Evolutionary conservation across 2,329 filamentous ascomycete genomes (phyloP).

Genomic region (Nakataea oryzae): DNA sequence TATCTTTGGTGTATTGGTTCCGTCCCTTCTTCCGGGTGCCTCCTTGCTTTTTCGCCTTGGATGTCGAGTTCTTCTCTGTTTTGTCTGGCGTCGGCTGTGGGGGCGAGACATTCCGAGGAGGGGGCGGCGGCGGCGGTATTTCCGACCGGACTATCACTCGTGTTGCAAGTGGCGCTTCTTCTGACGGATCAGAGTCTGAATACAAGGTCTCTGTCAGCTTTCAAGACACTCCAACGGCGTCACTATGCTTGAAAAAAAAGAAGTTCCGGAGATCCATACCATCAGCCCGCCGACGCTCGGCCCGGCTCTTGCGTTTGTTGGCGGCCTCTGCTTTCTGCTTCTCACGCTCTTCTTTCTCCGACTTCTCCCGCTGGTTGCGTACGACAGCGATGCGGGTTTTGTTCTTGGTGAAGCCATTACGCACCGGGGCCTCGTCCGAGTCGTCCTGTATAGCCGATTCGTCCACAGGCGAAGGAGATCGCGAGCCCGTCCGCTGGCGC

Average conservation of each 20-base stretch:
- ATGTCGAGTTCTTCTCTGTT: slow-evolving; percentile 28
- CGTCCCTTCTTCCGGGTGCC: slow-evolving; percentile 59
- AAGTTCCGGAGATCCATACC: slow-evolving; percentile 38
- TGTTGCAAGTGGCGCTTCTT: slow-evolving; percentile 49
- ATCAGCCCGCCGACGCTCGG: slow-evolving; percentile 71
- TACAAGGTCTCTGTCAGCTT: neutral
- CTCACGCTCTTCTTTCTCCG: slow-evolving; percentile 66
- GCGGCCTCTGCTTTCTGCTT: slow-evolving; percentile 62
- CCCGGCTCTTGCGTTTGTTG: slow-evolving; percentile 70
- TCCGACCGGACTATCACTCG: slow-evolving; percentile 20
- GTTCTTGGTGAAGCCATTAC: slow-evolving; percentile 43
- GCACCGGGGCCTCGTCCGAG: slow-evolving; percentile 54
- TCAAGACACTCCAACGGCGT: neutral
- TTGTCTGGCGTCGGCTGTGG: slow-evolving; percentile 33
- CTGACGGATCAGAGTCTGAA: slow-evolving; percentile 61
- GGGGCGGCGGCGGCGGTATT: slow-evolving; percentile 2
- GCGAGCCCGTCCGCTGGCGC: slow-evolving; percentile 73
- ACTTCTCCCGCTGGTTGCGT: slow-evolving; percentile 51
- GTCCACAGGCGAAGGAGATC: slow-evolving; percentile 51
- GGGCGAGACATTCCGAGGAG: slow-evolving; percentile 10
- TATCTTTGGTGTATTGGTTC: slow-evolving; percentile 76
- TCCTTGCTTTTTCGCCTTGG: slow-evolving; percentile 49
- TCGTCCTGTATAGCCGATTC: slow-evolving; percentile 43
- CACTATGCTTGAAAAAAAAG: neutral
- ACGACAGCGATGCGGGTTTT: slow-evolving; percentile 40